phyloP scores from a whole-genome alignment of 2,329 filamentous ascomycete genomes.

The Paecilomyces sp. region DNA sequence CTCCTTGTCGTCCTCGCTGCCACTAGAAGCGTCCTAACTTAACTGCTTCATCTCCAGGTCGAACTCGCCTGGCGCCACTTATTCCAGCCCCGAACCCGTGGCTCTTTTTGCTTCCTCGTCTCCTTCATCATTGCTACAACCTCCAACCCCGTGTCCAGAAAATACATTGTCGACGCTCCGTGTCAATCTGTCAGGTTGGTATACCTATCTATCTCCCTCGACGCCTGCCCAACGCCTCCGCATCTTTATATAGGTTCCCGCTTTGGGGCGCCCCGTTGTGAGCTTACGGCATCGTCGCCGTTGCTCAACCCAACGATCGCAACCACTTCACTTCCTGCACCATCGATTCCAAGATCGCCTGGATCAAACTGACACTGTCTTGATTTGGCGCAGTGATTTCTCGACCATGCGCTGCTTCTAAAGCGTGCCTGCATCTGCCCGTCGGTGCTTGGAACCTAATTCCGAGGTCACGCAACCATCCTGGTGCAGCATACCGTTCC shows the following conservation, averaged over 20 bases:
- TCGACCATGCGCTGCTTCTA: conserved; percentile 9
- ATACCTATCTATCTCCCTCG: not conserved
- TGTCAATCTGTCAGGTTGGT: not conserved
- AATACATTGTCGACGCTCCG: not conserved
- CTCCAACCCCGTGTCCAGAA: not conserved
- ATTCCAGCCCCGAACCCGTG: conserved; percentile 16
- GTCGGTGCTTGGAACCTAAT: conserved; percentile 5
- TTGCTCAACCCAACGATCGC: not conserved
- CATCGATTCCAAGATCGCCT: not conserved
- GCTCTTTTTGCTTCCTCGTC: conserved; percentile 12
- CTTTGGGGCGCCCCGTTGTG: not conserved
- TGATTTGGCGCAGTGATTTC: not conserved
- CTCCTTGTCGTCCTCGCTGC: not conserved
- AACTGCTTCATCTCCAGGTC: not conserved
- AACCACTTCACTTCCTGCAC: not conserved
- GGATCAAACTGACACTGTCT: not conserved
- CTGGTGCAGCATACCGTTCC: conserved; percentile 1
- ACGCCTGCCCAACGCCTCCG: not conserved
- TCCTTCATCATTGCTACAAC: not conserved
- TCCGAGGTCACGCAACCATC: conserved; percentile 4
- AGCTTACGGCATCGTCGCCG: not conserved
- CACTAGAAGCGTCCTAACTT: not conserved
- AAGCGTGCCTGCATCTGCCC: conserved; percentile 4
- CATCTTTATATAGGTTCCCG: not conserved
- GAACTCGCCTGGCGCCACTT: conserved; percentile 13